These are phyloP conservation scores for Lentinula sp. DNA, from an alignment of 768 basidiomycete genomes.

Conservation along the genomic window DNA sequence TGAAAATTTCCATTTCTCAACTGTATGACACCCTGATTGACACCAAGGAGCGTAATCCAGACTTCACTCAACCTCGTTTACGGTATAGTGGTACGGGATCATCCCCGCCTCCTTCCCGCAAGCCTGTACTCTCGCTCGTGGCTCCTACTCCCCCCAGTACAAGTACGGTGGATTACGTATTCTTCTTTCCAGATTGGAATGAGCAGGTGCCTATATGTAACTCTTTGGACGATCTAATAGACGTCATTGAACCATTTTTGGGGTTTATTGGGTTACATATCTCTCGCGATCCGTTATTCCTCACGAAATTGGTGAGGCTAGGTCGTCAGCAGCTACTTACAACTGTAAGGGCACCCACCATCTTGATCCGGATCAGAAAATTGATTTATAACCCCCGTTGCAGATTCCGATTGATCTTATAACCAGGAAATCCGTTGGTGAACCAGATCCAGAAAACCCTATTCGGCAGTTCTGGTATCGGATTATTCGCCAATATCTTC, in stretches of 20 bases:
- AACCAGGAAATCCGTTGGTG: slow-evolving; percentile 53
- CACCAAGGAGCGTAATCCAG: slow-evolving; percentile 53
- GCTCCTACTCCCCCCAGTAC: slow-evolving; percentile 83
- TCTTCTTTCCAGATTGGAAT: slow-evolving; percentile 87
- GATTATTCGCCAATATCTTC: slow-evolving; percentile 69
- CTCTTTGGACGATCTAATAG: slow-evolving; percentile 45
- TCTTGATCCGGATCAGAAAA: neutral
- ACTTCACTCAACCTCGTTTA: slow-evolving; percentile 56
- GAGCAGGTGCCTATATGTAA: slow-evolving; percentile 63
- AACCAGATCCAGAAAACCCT: slow-evolving; percentile 51
- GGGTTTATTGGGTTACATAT: slow-evolving; percentile 76
- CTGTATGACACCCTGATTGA: slow-evolving; percentile 54
- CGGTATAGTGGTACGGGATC: slow-evolving; percentile 59
- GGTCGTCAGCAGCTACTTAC: slow-evolving; percentile 60
- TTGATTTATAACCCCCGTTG: neutral
- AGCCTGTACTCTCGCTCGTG: slow-evolving; percentile 63
- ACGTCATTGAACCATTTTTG: slow-evolving; percentile 76
- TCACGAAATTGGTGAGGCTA: slow-evolving; percentile 76
- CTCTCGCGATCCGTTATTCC: slow-evolving; percentile 68
- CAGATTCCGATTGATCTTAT: slow-evolving; percentile 49
- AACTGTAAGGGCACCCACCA: slow-evolving; percentile 31
- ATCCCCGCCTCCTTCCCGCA: slow-evolving; percentile 46
- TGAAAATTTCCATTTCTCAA: slow-evolving; percentile 62
- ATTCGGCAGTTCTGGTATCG: slow-evolving; percentile 80
- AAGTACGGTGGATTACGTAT: slow-evolving; percentile 68